Conservation (phyloP, 768 basidiomycete species). For the Leccinum subtestaceum region DNA sequence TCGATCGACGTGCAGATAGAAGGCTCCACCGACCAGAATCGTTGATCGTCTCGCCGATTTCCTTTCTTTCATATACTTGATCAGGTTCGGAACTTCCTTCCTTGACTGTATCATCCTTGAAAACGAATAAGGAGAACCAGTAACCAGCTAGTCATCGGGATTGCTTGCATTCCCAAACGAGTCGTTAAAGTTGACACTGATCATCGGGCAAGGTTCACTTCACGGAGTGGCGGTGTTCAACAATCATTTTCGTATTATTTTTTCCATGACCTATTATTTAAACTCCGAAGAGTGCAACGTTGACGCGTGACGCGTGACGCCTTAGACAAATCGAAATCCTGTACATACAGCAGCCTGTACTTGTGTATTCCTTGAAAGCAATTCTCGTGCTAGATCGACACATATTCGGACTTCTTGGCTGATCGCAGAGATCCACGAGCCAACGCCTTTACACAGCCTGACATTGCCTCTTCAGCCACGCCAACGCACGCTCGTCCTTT, state of each 20-base stretch:
- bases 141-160: neutral
- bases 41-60: neutral
- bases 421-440: neutral
- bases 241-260: too few relatives aligned
- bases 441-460: conserved; percentile 6
- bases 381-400: neutral
- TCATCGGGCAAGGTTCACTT: too few relatives aligned
- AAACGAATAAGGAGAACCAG: neutral
- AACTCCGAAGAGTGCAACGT: neutral
- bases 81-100: neutral
- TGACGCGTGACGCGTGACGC: too few relatives aligned
- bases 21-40: neutral
- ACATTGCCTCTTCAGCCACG: conserved; percentile 24
- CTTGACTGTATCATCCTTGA: neutral
- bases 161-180: neutral
- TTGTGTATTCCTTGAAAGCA: neutral
- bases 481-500: conserved; percentile 30
- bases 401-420: neutral
- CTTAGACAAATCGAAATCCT: neutral
- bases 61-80: neutral
- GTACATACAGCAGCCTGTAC: too few relatives aligned
- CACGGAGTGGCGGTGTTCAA: neutral
- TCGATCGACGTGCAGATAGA: neutral
- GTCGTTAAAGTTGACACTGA: neutral
- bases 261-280: neutral